Evolutionary conservation across 2,329 filamentous ascomycete genomes (phyloP).

Genomic region (Delphinella strobiligena): DNA sequence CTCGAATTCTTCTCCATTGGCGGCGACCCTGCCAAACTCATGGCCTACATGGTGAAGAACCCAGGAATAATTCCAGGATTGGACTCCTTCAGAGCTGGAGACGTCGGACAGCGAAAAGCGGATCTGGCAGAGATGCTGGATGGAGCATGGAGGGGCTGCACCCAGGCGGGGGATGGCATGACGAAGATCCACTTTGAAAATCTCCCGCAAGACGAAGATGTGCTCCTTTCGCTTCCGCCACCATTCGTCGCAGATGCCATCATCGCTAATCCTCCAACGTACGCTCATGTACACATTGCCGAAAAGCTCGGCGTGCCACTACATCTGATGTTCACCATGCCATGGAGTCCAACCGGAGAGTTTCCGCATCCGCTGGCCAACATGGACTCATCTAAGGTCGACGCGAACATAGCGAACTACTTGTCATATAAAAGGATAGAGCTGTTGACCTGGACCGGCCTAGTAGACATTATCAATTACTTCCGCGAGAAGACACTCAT

Average conservation of each 20-base stretch:
- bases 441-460: constrained; percentile 84
- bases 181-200: constrained; percentile 24
- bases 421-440: constrained; percentile 76
- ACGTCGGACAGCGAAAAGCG: constrained; percentile 60
- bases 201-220: constrained; percentile 16
- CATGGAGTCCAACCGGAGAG: constrained; percentile 69
- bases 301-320: constrained; percentile 64
- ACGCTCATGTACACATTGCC: constrained; percentile 63
- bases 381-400: constrained; percentile 63
- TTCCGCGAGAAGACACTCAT: constrained; percentile 9
- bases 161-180: constrained; percentile 61
- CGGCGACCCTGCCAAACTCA: constrained; percentile 37
- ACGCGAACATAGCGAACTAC: constrained; percentile 64
- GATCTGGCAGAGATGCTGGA: constrained; percentile 70
- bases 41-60: constrained; percentile 83
- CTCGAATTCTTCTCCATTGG: constrained; percentile 41
- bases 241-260: constrained; percentile 79
- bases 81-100: constrained; percentile 62
- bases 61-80: constrained; percentile 76
- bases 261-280: constrained; percentile 67
- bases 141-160: constrained; percentile 78
- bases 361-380: constrained; percentile 83
- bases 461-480: constrained; percentile 9
- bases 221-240: constrained; percentile 27
- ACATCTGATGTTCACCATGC: constrained; percentile 93